phyloP scores from a whole-genome alignment of 1,284 basidiomycete genomes.

The Puccinia horiana region DNA sequence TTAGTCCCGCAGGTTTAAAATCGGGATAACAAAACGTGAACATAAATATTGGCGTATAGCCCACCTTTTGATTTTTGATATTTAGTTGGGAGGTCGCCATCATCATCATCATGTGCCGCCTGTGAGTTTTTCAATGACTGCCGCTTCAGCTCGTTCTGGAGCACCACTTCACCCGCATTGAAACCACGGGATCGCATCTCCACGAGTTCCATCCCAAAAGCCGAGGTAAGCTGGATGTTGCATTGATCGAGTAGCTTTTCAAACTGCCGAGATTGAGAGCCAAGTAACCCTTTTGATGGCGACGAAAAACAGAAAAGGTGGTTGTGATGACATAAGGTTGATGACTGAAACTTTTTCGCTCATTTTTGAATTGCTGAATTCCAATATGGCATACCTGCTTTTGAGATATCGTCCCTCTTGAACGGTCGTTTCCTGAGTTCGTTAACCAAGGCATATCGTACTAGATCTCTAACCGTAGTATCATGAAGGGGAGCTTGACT shows the following conservation, averaged over 20 bases:
- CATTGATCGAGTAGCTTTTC: slow-evolving; percentile 27
- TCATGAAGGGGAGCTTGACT: neutral
- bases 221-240: slow-evolving; percentile 34
- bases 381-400: slow-evolving; percentile 15
- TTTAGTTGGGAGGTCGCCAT: slow-evolving; percentile 14
- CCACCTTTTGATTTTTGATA: slow-evolving; percentile 25
- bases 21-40: neutral
- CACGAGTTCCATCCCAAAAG: slow-evolving; percentile 47
- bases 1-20: neutral
- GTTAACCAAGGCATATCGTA: slow-evolving; percentile 39
- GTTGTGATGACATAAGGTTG: neutral
- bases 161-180: slow-evolving; percentile 20
- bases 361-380: neutral
- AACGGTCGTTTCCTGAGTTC: slow-evolving; percentile 41
- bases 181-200: slow-evolving; percentile 40
- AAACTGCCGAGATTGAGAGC: slow-evolving; percentile 29
- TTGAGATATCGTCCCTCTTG: slow-evolving; percentile 30
- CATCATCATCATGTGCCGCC: slow-evolving; percentile 10
- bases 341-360: neutral
- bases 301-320: neutral
- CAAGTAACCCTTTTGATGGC: slow-evolving; percentile 2
- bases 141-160: slow-evolving; percentile 26
- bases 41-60: neutral
- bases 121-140: slow-evolving; percentile 20
- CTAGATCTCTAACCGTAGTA: slow-evolving; percentile 26